Evolutionary conservation across 208 protist species (phyloP), one percentile per base, ranked within the genome.

Genomic region (Crithidia fasciculata): DNA sequence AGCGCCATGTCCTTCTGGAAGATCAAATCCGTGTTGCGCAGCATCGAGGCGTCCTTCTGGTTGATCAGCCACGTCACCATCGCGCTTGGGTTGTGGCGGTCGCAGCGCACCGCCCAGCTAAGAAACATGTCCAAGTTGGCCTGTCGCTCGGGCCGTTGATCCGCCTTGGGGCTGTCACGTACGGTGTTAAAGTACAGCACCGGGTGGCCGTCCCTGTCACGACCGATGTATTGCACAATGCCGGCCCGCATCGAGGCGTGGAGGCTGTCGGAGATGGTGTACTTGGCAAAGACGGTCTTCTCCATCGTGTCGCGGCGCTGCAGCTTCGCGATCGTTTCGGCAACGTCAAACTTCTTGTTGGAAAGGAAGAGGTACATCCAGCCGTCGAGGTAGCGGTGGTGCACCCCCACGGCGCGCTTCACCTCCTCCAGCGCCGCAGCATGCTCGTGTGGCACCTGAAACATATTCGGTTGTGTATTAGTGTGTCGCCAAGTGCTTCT

Each of bases 321-420:
- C 12, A 95, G 69, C 69, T 95, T 95, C 9, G 78, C 82, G n/a
- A 93, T 63, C 0, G 90, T 93, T 62, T 95, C 90, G 19, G 74
- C 50, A 5, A 93, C 58, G 61, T 91, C 75, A 41, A 86, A 95
- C 39, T 92, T 88, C 70, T 95, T 95, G 69, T 95, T 95, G n/a
- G 84, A 73, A 8, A 92, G 73, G 56, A 93, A 95, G 13, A 84
- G 67, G 58, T 90, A 93, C 0, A 95, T 53, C 88, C 90, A 95
- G 40, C 80, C 80, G 59, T 93, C 88, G 5, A 93, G 72, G 68
- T 92, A 85, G 60, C 54, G 12, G 76, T 91, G 81, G 12, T 58
- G 53, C 12, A 95, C 81, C 39, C 77, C 80, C 0, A 95, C 54
- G 0, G 72, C 72, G 36, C 58, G 54, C 78, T 93, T 93, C 62